Percentiles rank a stretch among this genome's conserved stretches.
Evolutionary conservation across 2,329 filamentous ascomycete species (phyloP).

Genomic region (Bipolaris victoriae): DNA sequence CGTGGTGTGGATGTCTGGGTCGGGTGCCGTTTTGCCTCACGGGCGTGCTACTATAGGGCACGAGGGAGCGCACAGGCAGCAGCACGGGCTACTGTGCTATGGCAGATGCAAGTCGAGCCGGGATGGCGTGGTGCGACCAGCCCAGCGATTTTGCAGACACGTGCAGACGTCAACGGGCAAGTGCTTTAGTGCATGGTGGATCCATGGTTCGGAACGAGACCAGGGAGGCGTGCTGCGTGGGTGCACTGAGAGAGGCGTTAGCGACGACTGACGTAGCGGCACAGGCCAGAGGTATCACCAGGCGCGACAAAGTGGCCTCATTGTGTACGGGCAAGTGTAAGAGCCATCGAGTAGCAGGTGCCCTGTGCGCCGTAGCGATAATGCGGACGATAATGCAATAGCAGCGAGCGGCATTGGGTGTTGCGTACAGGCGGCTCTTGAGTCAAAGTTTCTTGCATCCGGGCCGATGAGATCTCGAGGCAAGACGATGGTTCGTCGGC

Average conservation of each 20-base stretch:
- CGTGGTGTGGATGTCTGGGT: conserved; percentile 23
- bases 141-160: conserved; percentile 10
- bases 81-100: conserved; percentile 12
- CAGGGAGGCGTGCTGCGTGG: background rate
- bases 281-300: conserved; percentile 1
- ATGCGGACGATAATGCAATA: background rate
- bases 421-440: background rate
- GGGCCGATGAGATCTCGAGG: conserved; percentile 20
- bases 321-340: background rate
- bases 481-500: conserved; percentile 20
- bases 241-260: conserved; percentile 1
- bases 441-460: conserved; percentile 6
- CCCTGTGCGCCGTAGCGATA: background rate
- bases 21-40: conserved; percentile 17
- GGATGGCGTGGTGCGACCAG: conserved; percentile 12
- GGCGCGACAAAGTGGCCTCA: background rate
- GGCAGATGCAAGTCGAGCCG: conserved; percentile 7
- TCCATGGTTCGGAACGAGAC: conserved; percentile 1
- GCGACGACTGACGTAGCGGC: conserved; percentile 9
- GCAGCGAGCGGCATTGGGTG: background rate
- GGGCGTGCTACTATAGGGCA: conserved; percentile 26
- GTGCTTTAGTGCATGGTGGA: background rate
- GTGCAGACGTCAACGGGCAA: conserved; percentile 14
- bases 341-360: background rate
- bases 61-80: conserved; percentile 12